These are phyloP conservation scores for Xylaria grammica DNA, from an alignment of 495 filamentous ascomycete species.

Conservation along the genomic window DNA sequence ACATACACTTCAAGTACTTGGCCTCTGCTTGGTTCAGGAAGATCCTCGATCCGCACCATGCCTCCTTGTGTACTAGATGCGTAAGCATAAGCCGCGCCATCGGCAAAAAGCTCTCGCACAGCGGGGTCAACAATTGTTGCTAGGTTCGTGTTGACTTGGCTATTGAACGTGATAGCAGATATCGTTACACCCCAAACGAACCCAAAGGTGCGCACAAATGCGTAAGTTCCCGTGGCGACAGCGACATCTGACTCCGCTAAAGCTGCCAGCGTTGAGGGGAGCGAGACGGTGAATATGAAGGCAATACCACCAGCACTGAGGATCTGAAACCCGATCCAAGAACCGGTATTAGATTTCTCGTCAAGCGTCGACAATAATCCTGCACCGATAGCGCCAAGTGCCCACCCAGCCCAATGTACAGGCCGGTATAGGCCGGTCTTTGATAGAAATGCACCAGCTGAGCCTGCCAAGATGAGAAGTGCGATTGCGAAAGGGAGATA, in stretches of 20 bases:
- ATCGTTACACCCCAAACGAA: slow-evolving; percentile 44
- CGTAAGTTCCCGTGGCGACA: slow-evolving; percentile 15
- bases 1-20: slow-evolving; percentile 17
- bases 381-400: background rate
- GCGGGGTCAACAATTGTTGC: background rate
- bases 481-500: slow-evolving; percentile 35
- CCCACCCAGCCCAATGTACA: background rate
- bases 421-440: slow-evolving; percentile 6
- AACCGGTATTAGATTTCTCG: background rate
- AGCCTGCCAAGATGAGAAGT: background rate
- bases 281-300: slow-evolving; percentile 18
- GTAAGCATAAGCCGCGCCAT: slow-evolving; percentile 14
- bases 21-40: background rate
- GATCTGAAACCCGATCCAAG: slow-evolving; percentile 35
- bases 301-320: slow-evolving; percentile 23
- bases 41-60: background rate
- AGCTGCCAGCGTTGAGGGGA: slow-evolving; percentile 26
- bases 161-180: slow-evolving; percentile 27
- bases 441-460: background rate
- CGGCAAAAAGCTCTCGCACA: background rate
- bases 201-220: slow-evolving; percentile 42
- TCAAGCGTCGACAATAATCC: slow-evolving; percentile 1
- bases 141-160: slow-evolving; percentile 7
- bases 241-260: slow-evolving; percentile 11
- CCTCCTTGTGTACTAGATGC: background rate